Percentiles rank a stretch among this genome's conserved stretches.
Evolutionary conservation across 2,329 filamentous ascomycete species (phyloP).

Genomic region (Colletotrichum viniferum): DNA sequence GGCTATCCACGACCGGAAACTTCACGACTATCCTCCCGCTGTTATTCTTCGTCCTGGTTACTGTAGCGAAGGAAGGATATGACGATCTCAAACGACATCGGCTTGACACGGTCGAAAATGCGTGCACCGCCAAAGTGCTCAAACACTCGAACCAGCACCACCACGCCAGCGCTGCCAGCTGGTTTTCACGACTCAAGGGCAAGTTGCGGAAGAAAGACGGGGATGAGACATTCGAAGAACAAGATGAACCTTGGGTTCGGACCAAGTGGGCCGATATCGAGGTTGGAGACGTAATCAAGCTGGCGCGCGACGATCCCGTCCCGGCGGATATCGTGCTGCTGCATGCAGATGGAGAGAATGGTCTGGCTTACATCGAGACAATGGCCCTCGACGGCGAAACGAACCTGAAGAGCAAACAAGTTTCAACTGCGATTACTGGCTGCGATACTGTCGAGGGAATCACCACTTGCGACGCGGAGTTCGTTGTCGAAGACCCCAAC

Average conservation of each 20-base stretch:
- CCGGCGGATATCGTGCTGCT: constrained; percentile 85
- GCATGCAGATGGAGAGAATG: constrained; percentile 77
- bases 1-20: constrained; percentile 75
- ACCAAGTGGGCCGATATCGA: constrained; percentile 49
- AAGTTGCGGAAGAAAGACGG: constrained; percentile 31
- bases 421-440: constrained; percentile 62
- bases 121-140: constrained; percentile 48
- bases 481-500: constrained; percentile 79
- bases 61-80: constrained; percentile 85
- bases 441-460: constrained; percentile 63
- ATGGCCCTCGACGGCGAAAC: constrained; percentile 87
- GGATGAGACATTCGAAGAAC: constrained; percentile 43
- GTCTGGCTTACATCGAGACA: constrained; percentile 81
- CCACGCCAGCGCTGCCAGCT: background rate
- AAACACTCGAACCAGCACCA: constrained; percentile 9
- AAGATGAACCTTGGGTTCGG: constrained; percentile 55
- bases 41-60: constrained; percentile 78
- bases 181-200: background rate
- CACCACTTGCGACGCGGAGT: constrained; percentile 58
- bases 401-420: constrained; percentile 78
- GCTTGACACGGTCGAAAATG: constrained; percentile 82
- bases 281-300: constrained; percentile 54
- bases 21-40: constrained; percentile 78
- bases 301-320: constrained; percentile 73
- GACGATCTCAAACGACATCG: constrained; percentile 83